Percentiles rank a stretch among this genome's conserved stretches.
These are phyloP conservation scores for Dalbergia cultrata DNA, from an alignment of 306 rosid genomes.

Conservation along the genomic window DNA sequence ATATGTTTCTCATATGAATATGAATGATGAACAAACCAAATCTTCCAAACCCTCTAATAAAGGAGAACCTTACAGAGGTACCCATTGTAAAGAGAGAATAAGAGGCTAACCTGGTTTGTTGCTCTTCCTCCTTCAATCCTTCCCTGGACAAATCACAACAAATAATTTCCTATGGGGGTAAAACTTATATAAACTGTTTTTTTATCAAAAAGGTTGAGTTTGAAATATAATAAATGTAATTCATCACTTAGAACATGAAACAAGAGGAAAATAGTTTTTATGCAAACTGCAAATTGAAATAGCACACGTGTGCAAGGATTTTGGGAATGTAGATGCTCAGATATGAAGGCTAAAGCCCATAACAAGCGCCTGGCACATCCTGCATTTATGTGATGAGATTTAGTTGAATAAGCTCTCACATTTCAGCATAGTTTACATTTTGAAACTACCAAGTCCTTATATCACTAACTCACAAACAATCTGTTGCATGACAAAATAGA, in stretches of 20 bases:
- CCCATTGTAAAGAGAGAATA: slow-evolving; percentile 43
- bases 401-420: slow-evolving; percentile 15
- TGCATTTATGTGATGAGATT: not conserved
- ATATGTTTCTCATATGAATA: slow-evolving; percentile 2
- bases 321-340: slow-evolving; percentile 21
- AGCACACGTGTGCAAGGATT: slow-evolving; percentile 40
- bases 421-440: slow-evolving; percentile 7
- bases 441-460: not conserved
- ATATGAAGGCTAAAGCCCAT: slow-evolving; percentile 36
- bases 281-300: slow-evolving; percentile 13
- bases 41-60: slow-evolving; percentile 47
- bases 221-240: slow-evolving; percentile 37
- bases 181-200: slow-evolving; percentile 42
- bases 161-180: slow-evolving; percentile 52
- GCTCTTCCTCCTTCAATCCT: slow-evolving; percentile 64
- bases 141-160: slow-evolving; percentile 65
- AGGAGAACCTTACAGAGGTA: slow-evolving; percentile 44
- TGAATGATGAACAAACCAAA: slow-evolving; percentile 32
- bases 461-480: not conserved
- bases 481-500: not conserved
- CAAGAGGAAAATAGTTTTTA: slow-evolving; percentile 15
- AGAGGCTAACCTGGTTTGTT: slow-evolving; percentile 54
- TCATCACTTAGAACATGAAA: slow-evolving; percentile 25
- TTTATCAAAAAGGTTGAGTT: slow-evolving; percentile 40
- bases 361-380: not conserved